phyloP scores from a whole-genome alignment of 2,329 filamentous ascomycete species.

The Scedosporium apiospermum region DNA sequence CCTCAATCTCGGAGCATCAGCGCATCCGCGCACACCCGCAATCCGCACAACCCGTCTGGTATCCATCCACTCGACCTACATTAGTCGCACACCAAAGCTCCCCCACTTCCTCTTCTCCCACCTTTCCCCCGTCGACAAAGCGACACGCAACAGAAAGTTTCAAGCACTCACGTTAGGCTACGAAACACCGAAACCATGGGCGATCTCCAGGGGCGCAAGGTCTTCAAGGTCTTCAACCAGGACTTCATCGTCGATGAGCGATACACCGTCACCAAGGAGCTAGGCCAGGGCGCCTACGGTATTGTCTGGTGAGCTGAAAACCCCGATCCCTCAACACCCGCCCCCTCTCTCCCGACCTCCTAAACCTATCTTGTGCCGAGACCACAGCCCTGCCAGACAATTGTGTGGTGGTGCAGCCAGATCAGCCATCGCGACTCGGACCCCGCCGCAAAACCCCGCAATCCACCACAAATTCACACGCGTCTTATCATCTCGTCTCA shows the following conservation, averaged over 20 bases:
- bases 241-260: constrained; percentile 98
- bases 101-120: neutral
- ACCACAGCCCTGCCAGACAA: neutral
- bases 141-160: neutral
- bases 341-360: no score
- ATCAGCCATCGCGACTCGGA: constrained; percentile 14
- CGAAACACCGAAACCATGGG: constrained; percentile 21
- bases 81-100: neutral
- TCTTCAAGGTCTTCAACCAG: constrained; percentile 99
- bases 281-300: constrained; percentile 95
- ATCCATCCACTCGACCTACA: no score
- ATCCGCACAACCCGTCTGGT: no score
- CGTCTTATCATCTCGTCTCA: no score
- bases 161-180: neutral
- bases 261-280: constrained; percentile 97
- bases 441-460: constrained; percentile 11
- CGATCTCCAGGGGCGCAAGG: constrained; percentile 56
- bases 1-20: no score
- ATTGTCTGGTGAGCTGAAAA: constrained; percentile 73
- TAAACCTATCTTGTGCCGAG: no score
- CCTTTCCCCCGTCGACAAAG: neutral
- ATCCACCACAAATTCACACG: neutral
- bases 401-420: constrained; percentile 7
- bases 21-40: no score
- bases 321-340: neutral